phyloP scores from a whole-genome alignment of 192 early-diverging fungal genomes.

The Borealophlyctis nickersoniae region DNA sequence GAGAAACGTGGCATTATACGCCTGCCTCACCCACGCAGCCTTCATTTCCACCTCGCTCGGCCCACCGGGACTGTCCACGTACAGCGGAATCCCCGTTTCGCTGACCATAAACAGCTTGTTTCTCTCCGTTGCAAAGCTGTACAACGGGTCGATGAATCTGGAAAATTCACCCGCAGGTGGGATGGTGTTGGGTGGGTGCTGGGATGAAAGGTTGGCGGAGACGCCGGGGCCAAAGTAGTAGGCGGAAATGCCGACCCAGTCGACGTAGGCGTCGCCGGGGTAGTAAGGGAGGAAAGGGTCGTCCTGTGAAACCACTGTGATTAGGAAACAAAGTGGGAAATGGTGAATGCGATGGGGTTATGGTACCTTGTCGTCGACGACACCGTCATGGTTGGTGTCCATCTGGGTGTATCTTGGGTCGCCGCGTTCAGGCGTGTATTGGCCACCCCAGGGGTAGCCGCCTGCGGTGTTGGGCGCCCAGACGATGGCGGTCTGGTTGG shows the following conservation, averaged over 20 bases:
- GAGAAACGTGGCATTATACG: slow-evolving; percentile 16
- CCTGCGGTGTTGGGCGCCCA: slow-evolving; percentile 33
- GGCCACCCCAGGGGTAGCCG: slow-evolving; percentile 36
- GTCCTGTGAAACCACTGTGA: slow-evolving; percentile 23
- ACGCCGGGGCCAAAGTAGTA: slow-evolving; percentile 11
- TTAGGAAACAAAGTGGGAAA: not conserved
- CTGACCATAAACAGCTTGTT: slow-evolving; percentile 33
- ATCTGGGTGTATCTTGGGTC: slow-evolving; percentile 10
- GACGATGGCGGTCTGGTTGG: slow-evolving; percentile 32
- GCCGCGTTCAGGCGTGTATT: not conserved
- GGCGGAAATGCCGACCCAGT: slow-evolving; percentile 43
- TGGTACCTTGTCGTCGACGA: slow-evolving; percentile 22
- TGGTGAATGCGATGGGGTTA: not conserved
- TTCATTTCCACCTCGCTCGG: slow-evolving; percentile 36
- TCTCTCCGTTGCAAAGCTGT: slow-evolving; percentile 5
- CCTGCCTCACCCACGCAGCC: slow-evolving; percentile 28
- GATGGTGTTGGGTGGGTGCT: not conserved
- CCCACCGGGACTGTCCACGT: slow-evolving; percentile 19
- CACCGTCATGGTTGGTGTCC: slow-evolving; percentile 48
- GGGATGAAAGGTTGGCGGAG: not conserved
- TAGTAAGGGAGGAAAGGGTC: slow-evolving; percentile 49
- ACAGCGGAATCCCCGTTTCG: slow-evolving; percentile 31
- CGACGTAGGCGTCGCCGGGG: slow-evolving; percentile 45
- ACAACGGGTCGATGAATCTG: not conserved
- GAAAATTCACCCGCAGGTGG: slow-evolving; percentile 5